Conservation (phyloP, 176 grass and related monocot species). For the Poa annua region DNA sequence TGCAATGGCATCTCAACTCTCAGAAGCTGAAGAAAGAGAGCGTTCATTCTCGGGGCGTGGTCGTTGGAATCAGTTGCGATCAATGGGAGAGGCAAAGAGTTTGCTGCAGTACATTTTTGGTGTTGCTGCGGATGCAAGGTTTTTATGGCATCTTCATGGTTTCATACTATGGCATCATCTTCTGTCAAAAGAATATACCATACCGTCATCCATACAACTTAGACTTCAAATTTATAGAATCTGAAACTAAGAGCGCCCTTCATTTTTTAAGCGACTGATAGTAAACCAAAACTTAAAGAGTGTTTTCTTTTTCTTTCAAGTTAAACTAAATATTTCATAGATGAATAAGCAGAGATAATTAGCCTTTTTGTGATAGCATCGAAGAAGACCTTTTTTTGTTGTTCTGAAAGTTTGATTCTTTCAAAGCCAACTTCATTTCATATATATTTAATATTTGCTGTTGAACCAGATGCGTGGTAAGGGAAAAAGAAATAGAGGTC, state of each 20-base stretch:
- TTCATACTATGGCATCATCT: conserved; percentile 1
- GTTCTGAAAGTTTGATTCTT: conserved; percentile 14
- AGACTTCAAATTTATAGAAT: conserved; percentile 14
- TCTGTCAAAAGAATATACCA: not conserved
- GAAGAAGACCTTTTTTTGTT: not conserved
- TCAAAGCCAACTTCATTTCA: not conserved
- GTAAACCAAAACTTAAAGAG: conserved; percentile 6
- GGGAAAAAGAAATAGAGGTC: conserved; percentile 82
- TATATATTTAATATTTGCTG: conserved; percentile 21
- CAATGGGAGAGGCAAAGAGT: conserved; percentile 91
- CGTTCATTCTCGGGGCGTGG: conserved; percentile 82
- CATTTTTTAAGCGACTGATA: conserved; percentile 4
- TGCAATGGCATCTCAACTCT: conserved; percentile 95
- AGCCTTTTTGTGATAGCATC: not conserved
- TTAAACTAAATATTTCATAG: not conserved
- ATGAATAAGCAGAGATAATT: not conserved
- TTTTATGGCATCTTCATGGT: conserved; percentile 28
- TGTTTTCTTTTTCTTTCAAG: not conserved
- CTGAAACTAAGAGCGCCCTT: conserved; percentile 22
- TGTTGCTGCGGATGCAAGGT: conserved; percentile 91
- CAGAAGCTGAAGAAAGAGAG: conserved; percentile 98
- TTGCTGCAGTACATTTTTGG: conserved; percentile 88
- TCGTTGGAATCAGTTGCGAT: conserved; percentile 90
- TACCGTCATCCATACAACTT: not conserved
- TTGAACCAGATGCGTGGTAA: conserved; percentile 74